Percentiles rank a stretch among this genome's conserved stretches.
Conservation (phyloP, 139 green algal genomes). For the Micractinium sp. region DNA sequence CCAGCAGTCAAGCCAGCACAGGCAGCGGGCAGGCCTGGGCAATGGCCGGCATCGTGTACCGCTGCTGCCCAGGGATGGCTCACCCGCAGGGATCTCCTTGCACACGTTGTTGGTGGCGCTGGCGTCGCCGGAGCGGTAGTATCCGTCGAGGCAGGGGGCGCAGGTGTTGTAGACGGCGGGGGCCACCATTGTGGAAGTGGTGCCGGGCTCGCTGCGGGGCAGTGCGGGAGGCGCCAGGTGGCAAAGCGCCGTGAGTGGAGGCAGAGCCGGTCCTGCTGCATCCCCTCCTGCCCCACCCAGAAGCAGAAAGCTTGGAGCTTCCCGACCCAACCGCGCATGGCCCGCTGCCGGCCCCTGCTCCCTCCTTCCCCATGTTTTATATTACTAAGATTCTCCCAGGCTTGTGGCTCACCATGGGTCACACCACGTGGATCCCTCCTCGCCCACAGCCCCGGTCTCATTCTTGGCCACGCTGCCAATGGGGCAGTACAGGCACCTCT, state of each 20-base stretch:
- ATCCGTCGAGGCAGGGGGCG: background rate
- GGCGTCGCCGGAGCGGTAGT: slow-evolving; percentile 17
- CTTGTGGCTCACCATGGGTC: background rate
- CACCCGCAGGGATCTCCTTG: slow-evolving; percentile 11
- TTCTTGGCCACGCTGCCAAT: background rate
- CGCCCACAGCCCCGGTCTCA: background rate
- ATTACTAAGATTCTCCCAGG: no score
- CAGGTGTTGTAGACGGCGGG: background rate
- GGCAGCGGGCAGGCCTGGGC: background rate
- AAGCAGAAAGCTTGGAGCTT: background rate
- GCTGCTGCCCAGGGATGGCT: background rate
- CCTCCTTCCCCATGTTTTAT: no score
- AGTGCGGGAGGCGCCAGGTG: background rate
- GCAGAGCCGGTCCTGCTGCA: background rate
- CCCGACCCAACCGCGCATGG: background rate
- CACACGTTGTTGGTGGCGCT: slow-evolving; percentile 6
- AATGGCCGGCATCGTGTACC: background rate
- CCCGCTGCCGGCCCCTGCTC: no score
- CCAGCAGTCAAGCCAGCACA: background rate
- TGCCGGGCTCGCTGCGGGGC: background rate
- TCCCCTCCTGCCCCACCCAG: background rate
- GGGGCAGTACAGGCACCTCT: slow-evolving; percentile 13
- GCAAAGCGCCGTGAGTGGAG: background rate
- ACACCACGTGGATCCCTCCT: slow-evolving; percentile 1
- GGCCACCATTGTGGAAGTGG: background rate